Evolutionary conservation across 495 filamentous ascomycete genomes (phyloP).

Genomic region (Staphylotrichum tortipilum): DNA sequence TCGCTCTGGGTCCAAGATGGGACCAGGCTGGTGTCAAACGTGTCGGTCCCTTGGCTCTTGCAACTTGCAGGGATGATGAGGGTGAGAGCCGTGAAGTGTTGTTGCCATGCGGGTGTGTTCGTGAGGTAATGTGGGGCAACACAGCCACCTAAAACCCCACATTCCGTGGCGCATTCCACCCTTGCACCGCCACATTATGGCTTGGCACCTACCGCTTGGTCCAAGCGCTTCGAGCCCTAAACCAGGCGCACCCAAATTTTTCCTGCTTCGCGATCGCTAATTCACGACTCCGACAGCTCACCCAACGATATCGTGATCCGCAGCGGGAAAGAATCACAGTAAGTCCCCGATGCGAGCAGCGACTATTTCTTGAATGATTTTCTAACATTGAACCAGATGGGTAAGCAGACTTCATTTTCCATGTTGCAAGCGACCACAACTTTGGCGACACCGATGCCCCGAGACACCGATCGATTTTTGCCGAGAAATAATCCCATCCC

Average conservation of each 20-base stretch:
- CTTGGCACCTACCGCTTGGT: conserved; percentile 10
- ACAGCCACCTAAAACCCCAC: neutral
- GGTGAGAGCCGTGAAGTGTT: no score
- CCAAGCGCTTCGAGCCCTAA: conserved; percentile 28
- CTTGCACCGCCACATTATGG: conserved; percentile 16
- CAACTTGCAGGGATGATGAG: no score
- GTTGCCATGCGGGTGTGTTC: no score
- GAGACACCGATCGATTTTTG: conserved; percentile 1
- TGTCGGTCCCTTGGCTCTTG: no score
- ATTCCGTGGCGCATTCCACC: neutral
- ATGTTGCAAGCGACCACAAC: neutral
- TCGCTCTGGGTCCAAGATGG: no score
- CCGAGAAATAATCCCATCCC: neutral
- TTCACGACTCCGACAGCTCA: conserved; percentile 25
- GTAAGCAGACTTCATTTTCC: conserved; percentile 34
- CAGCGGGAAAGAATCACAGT: conserved; percentile 35
- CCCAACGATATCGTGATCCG: conserved; percentile 25
- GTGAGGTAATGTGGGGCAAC: no score
- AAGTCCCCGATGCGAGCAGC: conserved; percentile 16
- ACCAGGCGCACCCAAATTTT: conserved; percentile 30
- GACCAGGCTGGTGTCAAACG: no score
- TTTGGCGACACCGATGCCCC: conserved; percentile 6
- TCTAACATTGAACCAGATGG: conserved; percentile 37
- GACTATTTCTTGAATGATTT: neutral
- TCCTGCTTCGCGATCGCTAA: conserved; percentile 25